Percentiles rank a stretch among this genome's conserved stretches.
These are phyloP conservation scores for Mycena metata DNA, from an alignment of 768 basidiomycete genomes.

Conservation along the genomic window DNA sequence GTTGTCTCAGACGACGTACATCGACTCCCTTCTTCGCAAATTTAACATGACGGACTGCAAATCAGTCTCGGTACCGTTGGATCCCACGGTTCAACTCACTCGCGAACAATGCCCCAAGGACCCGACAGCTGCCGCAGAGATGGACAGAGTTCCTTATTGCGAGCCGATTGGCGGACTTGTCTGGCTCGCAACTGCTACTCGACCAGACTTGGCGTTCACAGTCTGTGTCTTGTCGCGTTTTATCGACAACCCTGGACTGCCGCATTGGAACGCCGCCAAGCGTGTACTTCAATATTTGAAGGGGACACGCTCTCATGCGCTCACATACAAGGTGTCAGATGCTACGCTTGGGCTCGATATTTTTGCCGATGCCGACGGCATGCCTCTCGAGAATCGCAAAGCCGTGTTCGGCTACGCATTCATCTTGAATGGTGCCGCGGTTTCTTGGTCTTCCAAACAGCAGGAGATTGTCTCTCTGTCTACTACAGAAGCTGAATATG, in stretches of 20 bases:
- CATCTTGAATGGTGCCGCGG: slow-evolving; percentile 39
- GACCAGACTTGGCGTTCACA: neutral
- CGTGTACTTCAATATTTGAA: slow-evolving; percentile 30
- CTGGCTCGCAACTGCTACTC: neutral
- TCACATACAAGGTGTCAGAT: slow-evolving; percentile 21
- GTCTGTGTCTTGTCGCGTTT: slow-evolving; percentile 16
- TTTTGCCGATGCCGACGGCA: slow-evolving; percentile 29
- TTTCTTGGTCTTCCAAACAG: slow-evolving; percentile 43
- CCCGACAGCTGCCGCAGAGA: neutral
- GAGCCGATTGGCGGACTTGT: neutral
- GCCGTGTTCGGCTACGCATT: slow-evolving; percentile 26
- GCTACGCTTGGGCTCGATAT: slow-evolving; percentile 1
- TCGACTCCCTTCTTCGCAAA: slow-evolving; percentile 42
- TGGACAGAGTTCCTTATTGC: neutral
- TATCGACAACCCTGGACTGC: slow-evolving; percentile 17
- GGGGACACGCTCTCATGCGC: slow-evolving; percentile 20
- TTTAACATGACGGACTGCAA: slow-evolving; percentile 32
- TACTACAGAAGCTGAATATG: slow-evolving; percentile 28
- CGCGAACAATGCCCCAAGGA: slow-evolving; percentile 13
- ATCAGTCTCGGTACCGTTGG: slow-evolving; percentile 14
- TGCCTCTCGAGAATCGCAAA: slow-evolving; percentile 20
- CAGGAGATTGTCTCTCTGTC: slow-evolving; percentile 44
- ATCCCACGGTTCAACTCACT: slow-evolving; percentile 17
- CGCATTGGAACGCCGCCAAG: slow-evolving; percentile 25
- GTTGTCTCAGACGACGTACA: slow-evolving; percentile 47